Conservation (phyloP, 495 filamentous ascomycete genomes). For the Daldinia caldariorum region DNA sequence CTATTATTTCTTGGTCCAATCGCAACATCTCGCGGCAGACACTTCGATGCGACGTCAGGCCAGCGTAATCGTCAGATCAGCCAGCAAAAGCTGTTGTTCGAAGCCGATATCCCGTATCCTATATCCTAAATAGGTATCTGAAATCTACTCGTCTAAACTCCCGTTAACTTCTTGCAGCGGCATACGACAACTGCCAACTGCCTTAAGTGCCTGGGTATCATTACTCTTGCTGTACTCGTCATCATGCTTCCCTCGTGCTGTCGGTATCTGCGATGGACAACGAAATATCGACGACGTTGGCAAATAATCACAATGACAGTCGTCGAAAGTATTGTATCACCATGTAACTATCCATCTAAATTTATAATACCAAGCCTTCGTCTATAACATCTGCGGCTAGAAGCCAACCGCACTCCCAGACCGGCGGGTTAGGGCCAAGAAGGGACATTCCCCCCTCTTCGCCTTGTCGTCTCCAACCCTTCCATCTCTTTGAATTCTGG, state of each 20-base stretch:
- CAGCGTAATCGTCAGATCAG: constrained; percentile 40
- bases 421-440: constrained; percentile 44
- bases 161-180: constrained; percentile 26
- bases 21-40: constrained; percentile 37
- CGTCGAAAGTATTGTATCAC: constrained; percentile 20
- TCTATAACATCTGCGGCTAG: constrained; percentile 34
- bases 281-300: background rate
- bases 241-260: constrained; percentile 9
- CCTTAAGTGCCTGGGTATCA: background rate
- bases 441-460: constrained; percentile 38
- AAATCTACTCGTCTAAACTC: constrained; percentile 19
- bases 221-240: constrained; percentile 27
- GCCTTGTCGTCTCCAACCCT: constrained; percentile 22
- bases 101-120: constrained; percentile 41
- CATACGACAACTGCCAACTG: constrained; percentile 22
- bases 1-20: constrained; percentile 24
- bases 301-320: background rate
- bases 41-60: constrained; percentile 34
- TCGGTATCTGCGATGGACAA: background rate
- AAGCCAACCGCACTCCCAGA: constrained; percentile 43
- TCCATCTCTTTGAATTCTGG: constrained; percentile 23
- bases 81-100: constrained; percentile 25
- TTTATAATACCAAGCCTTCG: constrained; percentile 32
- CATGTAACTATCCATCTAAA: constrained; percentile 6
- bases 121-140: constrained; percentile 36